These are phyloP conservation scores for Euphorbia peplus DNA, from an alignment of 345 rosid genomes.

Conservation along the genomic window DNA sequence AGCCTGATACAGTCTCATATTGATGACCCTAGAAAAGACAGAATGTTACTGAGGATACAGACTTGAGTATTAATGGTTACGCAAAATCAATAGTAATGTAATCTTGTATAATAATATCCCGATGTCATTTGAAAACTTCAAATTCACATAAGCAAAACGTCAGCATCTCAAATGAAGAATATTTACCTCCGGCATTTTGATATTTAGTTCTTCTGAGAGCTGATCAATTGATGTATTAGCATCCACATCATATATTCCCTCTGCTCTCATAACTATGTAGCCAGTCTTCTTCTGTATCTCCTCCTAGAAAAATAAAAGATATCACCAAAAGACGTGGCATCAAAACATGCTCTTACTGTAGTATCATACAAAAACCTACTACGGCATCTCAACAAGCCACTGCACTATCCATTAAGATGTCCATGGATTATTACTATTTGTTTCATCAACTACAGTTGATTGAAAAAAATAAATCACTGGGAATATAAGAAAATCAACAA, in stretches of 20 bases:
- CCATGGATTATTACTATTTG: background rate
- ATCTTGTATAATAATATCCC: background rate
- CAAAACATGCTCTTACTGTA: background rate
- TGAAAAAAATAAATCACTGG: background rate
- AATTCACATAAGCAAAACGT: background rate
- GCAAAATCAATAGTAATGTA: background rate
- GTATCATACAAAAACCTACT: background rate
- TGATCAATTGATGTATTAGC: slow-evolving; percentile 97
- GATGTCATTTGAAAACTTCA: background rate
- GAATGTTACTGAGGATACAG: background rate
- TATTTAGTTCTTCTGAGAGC: slow-evolving; percentile 83
- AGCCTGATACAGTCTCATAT: slow-evolving; percentile 97
- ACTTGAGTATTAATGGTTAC: slow-evolving; percentile 1
- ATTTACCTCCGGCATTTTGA: slow-evolving; percentile 94
- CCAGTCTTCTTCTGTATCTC: slow-evolving; percentile 99
- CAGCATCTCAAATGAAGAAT: background rate
- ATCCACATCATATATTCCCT: slow-evolving; percentile 92
- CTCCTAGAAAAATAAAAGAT: slow-evolving; percentile 49
- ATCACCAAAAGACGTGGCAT: background rate
- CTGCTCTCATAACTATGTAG: slow-evolving; percentile 93
- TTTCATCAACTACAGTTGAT: background rate
- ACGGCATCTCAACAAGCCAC: slow-evolving; percentile 2
- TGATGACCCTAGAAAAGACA: slow-evolving; percentile 70
- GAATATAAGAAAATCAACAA: background rate
- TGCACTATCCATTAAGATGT: background rate